Evolutionary conservation across 148 eudicot genomes (phyloP).

Genomic region (Pharnaceum exiguum): DNA sequence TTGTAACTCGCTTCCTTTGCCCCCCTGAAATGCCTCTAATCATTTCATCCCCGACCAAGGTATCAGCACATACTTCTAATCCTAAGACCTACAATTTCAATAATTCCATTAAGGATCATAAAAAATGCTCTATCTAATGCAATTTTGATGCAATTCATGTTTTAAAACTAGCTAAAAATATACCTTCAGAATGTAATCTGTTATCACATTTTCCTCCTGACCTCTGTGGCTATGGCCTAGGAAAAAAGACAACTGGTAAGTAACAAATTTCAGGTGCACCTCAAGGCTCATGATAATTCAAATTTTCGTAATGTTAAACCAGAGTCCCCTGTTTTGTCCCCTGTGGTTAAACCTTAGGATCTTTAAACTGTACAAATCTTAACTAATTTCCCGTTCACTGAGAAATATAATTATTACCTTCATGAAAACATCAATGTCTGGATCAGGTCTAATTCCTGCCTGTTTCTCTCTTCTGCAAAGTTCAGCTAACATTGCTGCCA

Average conservation of each 20-base stretch:
- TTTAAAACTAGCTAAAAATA: not conserved
- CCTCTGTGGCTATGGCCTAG: conserved; percentile 61
- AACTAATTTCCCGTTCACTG: too few relatives aligned
- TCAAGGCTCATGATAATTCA: not conserved
- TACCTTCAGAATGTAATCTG: conserved; percentile 75
- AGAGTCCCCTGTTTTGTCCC: conserved; percentile 1
- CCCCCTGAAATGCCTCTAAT: conserved; percentile 80
- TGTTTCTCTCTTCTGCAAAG: conserved; percentile 63
- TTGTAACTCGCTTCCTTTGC: conserved; percentile 74
- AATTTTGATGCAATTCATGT: not conserved
- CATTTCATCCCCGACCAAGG: conserved; percentile 76
- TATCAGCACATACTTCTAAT: conserved; percentile 71
- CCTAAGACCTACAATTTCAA: conserved; percentile 54
- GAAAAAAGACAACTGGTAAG: not conserved
- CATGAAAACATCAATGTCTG: conserved; percentile 69
- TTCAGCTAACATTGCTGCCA: conserved; percentile 62
- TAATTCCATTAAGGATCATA: not conserved
- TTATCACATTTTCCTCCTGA: conserved; percentile 50
- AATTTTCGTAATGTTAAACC: not conserved
- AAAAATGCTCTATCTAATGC: not conserved
- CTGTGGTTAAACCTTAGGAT: not conserved
- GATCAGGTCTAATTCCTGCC: conserved; percentile 72
- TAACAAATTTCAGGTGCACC: not conserved
- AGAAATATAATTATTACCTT: too few relatives aligned
- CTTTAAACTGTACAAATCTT: not conserved